These are phyloP conservation scores for Exidia glandulosa DNA, from an alignment of 768 basidiomycete genomes.

Conservation along the genomic window DNA sequence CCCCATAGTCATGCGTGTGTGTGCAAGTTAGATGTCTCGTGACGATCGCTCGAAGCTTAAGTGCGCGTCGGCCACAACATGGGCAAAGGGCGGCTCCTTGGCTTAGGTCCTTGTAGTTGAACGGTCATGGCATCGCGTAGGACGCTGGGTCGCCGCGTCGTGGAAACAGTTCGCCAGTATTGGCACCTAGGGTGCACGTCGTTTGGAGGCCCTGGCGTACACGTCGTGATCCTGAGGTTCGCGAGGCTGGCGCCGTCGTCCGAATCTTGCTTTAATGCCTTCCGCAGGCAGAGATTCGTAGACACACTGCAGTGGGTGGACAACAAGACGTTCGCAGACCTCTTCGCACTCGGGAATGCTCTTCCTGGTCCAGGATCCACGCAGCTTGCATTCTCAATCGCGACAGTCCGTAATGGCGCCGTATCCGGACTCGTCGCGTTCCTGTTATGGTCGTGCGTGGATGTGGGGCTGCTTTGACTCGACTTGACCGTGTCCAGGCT, in stretches of 20 bases:
- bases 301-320: not conserved
- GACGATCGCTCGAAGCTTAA: no score
- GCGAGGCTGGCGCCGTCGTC: not conserved
- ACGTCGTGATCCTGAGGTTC: conserved; percentile 14
- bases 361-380: not conserved
- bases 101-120: no score
- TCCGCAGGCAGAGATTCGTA: not conserved
- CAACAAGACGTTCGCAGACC: not conserved
- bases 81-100: no score
- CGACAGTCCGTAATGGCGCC: not conserved
- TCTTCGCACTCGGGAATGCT: not conserved
- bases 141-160: no score
- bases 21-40: no score
- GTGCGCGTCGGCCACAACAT: no score
- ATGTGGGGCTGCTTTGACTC: not conserved
- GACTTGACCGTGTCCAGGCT: not conserved
- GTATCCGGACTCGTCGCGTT: not conserved
- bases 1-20: no score
- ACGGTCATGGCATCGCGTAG: no score
- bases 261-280: not conserved
- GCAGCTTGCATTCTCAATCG: not conserved
- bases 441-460: not conserved
- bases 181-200: conserved; percentile 9
- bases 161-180: no score
- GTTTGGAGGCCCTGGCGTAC: conserved; percentile 20